These are phyloP conservation scores for Candida caryicola DNA, from an alignment of 805 yeast genomes.

Conservation along the genomic window DNA sequence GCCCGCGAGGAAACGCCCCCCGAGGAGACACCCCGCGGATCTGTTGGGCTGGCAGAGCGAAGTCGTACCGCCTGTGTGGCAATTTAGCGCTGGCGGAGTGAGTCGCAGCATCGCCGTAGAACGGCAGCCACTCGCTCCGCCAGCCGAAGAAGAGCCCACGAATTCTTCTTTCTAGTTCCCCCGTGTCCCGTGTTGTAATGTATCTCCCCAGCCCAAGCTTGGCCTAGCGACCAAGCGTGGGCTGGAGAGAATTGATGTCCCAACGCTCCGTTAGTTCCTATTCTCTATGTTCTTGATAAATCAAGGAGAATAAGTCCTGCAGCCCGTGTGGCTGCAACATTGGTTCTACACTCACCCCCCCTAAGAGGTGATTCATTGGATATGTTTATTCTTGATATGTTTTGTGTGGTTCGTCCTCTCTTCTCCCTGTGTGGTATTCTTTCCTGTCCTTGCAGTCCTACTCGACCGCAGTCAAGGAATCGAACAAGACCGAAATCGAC, in stretches of 20 bases:
- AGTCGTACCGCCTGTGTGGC: too few relatives aligned
- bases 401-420: too few relatives aligned
- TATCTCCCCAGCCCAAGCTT: neutral
- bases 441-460: constrained; percentile 12
- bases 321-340: constrained; percentile 52
- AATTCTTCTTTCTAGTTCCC: too few relatives aligned
- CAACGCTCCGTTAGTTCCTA: constrained; percentile 62
- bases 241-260: constrained; percentile 26
- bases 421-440: too few relatives aligned
- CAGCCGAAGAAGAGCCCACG: too few relatives aligned
- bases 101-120: too few relatives aligned
- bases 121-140: too few relatives aligned
- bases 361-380: constrained; percentile 1
- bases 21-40: too few relatives aligned
- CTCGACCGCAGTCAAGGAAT: constrained; percentile 66
- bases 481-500: constrained; percentile 88
- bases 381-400: constrained; percentile 3
- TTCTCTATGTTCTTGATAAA: constrained; percentile 19
- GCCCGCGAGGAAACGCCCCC: too few relatives aligned
- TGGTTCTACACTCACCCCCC: constrained; percentile 26
- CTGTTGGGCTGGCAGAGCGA: too few relatives aligned
- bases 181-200: too few relatives aligned
- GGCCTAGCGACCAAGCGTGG: neutral
- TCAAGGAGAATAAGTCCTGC: constrained; percentile 44
- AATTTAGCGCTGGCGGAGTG: too few relatives aligned